Evolutionary conservation across 148 eudicot genomes (phyloP), one percentile per base, ranked within the genome.

Genomic region (Arbutus unedo): DNA sequence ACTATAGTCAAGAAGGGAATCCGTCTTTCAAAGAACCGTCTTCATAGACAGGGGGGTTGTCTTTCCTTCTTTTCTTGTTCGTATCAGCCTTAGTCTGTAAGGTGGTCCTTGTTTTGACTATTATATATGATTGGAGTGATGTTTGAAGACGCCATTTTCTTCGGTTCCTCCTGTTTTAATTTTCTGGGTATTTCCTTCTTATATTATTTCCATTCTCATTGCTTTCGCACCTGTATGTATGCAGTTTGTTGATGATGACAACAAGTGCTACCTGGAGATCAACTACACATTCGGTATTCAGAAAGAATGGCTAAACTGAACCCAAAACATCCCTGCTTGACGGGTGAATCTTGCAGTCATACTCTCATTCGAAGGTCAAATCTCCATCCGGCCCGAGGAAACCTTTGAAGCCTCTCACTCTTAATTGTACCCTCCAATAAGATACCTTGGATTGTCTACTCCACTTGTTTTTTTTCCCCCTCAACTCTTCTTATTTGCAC

Each of bases 191-290:
- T 23, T 31, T 43, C 11, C 18, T 41, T 70, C 53, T 47, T 72
- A 8, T 44, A 45, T 19, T 15, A 23, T 18, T 74, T 14, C 47
- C 48, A 31, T 74, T 51, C 23, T 60, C 41, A 6, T 60, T 48
- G 41, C n/a, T 50, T 38, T 9, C 41, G 2, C 13, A 3, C 78
- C 13, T 68, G n/a, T 50, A 21, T 82, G n/a, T 50, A 21, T 82
- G n/a, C 87, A 91, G 91, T 91, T 91, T 82, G 47, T 91, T 55
- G 94, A 91, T 13, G 94, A 91, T 57, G 94, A 91, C 85, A 87
- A 91, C 85, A 91, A 91, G 84, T 90, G 94, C 86, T 87, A 89
- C 89, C 74, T 91, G 92, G 94, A 91, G 80, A 89, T 91, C 82
- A 91, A 90, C 79, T 91, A 91, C 86, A 90, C 92, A 21, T 91